Conservation (phyloP, 768 basidiomycete species). For the Infundibulicybe gibba region DNA sequence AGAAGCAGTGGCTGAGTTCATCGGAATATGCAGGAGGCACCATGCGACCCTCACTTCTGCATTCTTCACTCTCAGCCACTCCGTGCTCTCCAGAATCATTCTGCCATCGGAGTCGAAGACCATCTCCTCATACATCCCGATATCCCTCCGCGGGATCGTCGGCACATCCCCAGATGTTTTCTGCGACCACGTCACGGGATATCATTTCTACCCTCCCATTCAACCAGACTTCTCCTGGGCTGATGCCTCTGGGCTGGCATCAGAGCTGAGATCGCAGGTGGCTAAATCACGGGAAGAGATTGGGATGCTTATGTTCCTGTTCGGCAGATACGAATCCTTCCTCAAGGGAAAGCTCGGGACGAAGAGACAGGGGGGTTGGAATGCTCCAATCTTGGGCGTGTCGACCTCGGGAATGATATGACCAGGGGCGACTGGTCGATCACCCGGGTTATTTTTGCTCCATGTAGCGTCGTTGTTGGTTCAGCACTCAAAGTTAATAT, state of each 20-base stretch:
- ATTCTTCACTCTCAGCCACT: constrained; percentile 21
- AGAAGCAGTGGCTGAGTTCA: constrained; percentile 13
- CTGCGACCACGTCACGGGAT: constrained; percentile 28
- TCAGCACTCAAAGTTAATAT: constrained; percentile 24
- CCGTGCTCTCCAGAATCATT: constrained; percentile 22
- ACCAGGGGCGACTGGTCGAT: constrained; percentile 11
- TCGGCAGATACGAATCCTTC: constrained; percentile 23
- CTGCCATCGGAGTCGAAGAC: constrained; percentile 6
- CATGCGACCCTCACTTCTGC: constrained; percentile 28
- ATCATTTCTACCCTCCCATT: constrained; percentile 15
- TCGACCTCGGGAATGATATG: not conserved
- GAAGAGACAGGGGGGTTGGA: constrained; percentile 28
- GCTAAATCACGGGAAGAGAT: constrained; percentile 16
- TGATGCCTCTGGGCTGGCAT: constrained; percentile 21
- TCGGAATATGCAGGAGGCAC: constrained; percentile 21
- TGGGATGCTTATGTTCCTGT: constrained; percentile 29
- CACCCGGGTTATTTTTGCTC: constrained; percentile 21
- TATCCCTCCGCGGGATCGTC: constrained; percentile 27
- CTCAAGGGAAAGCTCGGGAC: constrained; percentile 23
- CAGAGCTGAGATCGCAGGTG: constrained; percentile 16
- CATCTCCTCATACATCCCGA: constrained; percentile 19
- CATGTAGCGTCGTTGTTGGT: constrained; percentile 22
- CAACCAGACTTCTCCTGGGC: constrained; percentile 26
- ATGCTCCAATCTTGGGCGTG: constrained; percentile 17
- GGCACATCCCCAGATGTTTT: constrained; percentile 20